Conservation (phyloP, 2,329 filamentous ascomycete species). For the Fusarium sarcochroum region DNA sequence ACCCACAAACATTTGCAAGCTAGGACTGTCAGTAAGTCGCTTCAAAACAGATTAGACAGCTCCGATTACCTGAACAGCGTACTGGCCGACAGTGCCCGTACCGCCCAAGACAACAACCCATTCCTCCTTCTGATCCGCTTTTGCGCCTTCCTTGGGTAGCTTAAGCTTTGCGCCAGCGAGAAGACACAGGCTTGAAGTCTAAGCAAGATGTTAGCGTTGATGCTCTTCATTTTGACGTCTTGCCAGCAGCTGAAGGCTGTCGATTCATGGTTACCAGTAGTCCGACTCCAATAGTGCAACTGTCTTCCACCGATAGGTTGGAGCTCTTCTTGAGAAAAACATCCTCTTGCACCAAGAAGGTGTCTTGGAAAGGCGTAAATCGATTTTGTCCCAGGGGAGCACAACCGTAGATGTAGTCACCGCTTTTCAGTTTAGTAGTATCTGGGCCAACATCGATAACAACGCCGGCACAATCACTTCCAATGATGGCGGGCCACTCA, state of each 20-base stretch:
- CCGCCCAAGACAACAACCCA: slow-evolving; percentile 57
- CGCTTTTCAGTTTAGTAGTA: slow-evolving; percentile 50
- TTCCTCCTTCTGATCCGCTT: slow-evolving; percentile 45
- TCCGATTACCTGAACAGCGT: slow-evolving; percentile 49
- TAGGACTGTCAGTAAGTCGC: slow-evolving; percentile 22
- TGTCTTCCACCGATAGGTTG: slow-evolving; percentile 49
- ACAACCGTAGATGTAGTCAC: slow-evolving; percentile 55
- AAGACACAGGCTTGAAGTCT: slow-evolving; percentile 55
- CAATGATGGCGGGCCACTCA: slow-evolving; percentile 55
- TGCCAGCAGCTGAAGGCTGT: background rate
- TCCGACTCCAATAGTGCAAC: slow-evolving; percentile 54
- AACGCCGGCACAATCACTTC: slow-evolving; percentile 55
- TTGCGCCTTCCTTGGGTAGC: slow-evolving; percentile 38
- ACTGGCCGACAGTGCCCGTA: slow-evolving; percentile 54
- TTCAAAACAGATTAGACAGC: background rate
- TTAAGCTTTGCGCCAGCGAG: slow-evolving; percentile 47
- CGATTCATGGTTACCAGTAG: slow-evolving; percentile 46
- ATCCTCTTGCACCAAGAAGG: slow-evolving; percentile 55
- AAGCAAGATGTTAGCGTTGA: background rate
- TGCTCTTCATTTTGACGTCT: background rate
- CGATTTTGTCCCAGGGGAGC: slow-evolving; percentile 52
- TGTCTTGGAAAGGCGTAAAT: slow-evolving; percentile 56
- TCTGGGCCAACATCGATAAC: slow-evolving; percentile 51
- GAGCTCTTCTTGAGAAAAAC: slow-evolving; percentile 51
- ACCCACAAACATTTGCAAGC: slow-evolving; percentile 54